These are phyloP conservation scores for Coelastrella sp. DNA, from an alignment of 139 green algal species.

Conservation along the genomic window DNA sequence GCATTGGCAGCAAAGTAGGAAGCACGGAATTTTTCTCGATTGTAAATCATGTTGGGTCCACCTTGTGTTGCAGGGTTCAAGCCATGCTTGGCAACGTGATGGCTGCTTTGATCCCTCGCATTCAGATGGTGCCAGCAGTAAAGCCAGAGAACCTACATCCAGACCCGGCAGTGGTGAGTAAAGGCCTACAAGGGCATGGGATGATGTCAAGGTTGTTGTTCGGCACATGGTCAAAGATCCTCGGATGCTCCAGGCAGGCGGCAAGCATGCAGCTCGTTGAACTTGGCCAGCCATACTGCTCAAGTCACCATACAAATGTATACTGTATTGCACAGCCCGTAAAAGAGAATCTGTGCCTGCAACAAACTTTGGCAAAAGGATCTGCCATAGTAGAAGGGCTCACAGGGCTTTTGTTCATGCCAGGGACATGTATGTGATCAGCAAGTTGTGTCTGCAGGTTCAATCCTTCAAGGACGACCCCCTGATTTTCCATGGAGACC, in stretches of 20 bases:
- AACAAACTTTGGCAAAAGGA: too few relatives aligned
- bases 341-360: too few relatives aligned
- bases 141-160: conserved; percentile 68
- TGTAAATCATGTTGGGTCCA: not conserved
- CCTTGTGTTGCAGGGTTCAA: conserved; percentile 62
- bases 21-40: too few relatives aligned
- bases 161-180: conserved; percentile 40
- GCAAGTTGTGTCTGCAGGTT: conserved; percentile 26
- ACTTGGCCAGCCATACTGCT: too few relatives aligned
- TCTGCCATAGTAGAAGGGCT: not conserved
- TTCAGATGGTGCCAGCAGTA: conserved; percentile 76
- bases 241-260: too few relatives aligned
- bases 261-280: too few relatives aligned
- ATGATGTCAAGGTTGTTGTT: not conserved
- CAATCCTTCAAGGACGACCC: conserved; percentile 45
- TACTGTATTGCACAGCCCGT: too few relatives aligned
- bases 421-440: not conserved
- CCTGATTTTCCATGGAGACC: conserved; percentile 52
- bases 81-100: conserved; percentile 71
- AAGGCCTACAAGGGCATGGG: not conserved
- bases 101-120: conserved; percentile 60
- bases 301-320: too few relatives aligned
- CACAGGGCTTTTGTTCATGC: not conserved
- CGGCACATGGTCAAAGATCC: not conserved
- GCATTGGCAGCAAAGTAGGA: too few relatives aligned